Percentiles rank a stretch among this genome's conserved stretches.
Conservation (phyloP, 2,329 filamentous ascomycete species). For the Xylaria sp. region DNA sequence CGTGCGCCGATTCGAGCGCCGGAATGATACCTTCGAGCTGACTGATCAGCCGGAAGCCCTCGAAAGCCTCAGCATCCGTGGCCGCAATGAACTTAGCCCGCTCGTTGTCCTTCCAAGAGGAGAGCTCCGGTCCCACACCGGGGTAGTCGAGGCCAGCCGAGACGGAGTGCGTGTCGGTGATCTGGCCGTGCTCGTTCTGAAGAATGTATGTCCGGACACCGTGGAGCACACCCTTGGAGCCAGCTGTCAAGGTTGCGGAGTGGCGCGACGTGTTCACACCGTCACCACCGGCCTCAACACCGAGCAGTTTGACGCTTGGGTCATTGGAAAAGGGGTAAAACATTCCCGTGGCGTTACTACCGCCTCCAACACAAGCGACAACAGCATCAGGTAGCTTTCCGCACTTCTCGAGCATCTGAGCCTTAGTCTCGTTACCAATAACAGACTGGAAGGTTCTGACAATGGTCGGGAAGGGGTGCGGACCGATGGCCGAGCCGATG, state of each 20-base stretch:
- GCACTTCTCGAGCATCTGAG: slow-evolving; percentile 77
- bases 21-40: slow-evolving; percentile 96
- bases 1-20: slow-evolving; percentile 88
- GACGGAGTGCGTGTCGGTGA: slow-evolving; percentile 90
- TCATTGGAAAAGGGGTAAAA: slow-evolving; percentile 95
- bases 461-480: slow-evolving; percentile 96
- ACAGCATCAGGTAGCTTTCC: slow-evolving; percentile 93
- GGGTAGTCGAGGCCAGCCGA: slow-evolving; percentile 97
- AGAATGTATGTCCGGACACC: slow-evolving; percentile 94
- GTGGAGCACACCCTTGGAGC: slow-evolving; percentile 87
- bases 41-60: slow-evolving; percentile 77
- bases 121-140: slow-evolving; percentile 88
- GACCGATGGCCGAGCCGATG: slow-evolving; percentile 94
- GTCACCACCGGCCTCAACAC: slow-evolving; percentile 92
- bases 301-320: slow-evolving; percentile 76
- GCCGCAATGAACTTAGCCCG: slow-evolving; percentile 86
- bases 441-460: slow-evolving; percentile 96
- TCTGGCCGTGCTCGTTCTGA: slow-evolving; percentile 88
- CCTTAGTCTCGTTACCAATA: slow-evolving; percentile 90
- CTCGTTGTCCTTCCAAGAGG: slow-evolving; percentile 84
- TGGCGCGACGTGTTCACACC: slow-evolving; percentile 81
- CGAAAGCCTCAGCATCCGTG: slow-evolving; percentile 85
- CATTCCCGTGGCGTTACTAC: slow-evolving; percentile 94
- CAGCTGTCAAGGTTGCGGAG: slow-evolving; percentile 79
- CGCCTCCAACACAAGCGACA: slow-evolving; percentile 92